These are phyloP conservation scores for Kwoniella europaea DNA, from an alignment of 768 basidiomycete genomes.

Conservation along the genomic window DNA sequence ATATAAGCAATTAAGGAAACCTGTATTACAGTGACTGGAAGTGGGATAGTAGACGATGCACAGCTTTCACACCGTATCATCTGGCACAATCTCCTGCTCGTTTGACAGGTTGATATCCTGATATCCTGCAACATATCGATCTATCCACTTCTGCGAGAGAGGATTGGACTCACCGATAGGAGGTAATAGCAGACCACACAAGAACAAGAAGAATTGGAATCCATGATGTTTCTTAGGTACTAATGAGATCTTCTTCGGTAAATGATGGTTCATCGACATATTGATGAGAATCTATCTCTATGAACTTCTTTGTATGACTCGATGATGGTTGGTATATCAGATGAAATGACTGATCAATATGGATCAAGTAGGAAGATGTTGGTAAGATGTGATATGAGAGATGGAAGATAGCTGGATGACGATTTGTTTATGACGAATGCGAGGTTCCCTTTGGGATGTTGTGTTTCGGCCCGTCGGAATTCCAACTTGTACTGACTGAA, in stretches of 20 bases:
- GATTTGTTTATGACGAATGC: background rate
- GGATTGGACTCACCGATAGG: conserved; percentile 74
- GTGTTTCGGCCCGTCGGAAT: background rate
- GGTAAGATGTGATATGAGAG: background rate
- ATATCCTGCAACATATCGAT: too few relatives aligned
- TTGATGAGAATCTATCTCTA: background rate
- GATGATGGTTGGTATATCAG: too few relatives aligned
- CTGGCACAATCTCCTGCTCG: too few relatives aligned
- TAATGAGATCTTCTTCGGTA: conserved; percentile 65
- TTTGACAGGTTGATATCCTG: too few relatives aligned
- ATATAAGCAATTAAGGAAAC: background rate
- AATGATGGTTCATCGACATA: conserved; percentile 47
- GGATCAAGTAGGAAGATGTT: background rate
- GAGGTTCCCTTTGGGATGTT: too few relatives aligned
- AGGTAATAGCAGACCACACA: conserved; percentile 86
- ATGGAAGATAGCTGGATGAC: background rate
- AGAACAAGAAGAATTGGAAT: conserved; percentile 77
- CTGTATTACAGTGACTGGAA: too few relatives aligned
- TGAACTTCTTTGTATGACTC: background rate
- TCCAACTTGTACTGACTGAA: background rate
- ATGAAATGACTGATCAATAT: background rate
- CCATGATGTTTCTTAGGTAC: conserved; percentile 79
- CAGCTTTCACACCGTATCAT: too few relatives aligned
- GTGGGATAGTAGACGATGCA: too few relatives aligned
- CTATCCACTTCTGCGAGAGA: background rate